A percentile compares a stretch with the other conserved stretches of the same genome.
phyloP scores from a whole-genome alignment of 73 alveolate genomes.

The Stentor coeruleus region DNA sequence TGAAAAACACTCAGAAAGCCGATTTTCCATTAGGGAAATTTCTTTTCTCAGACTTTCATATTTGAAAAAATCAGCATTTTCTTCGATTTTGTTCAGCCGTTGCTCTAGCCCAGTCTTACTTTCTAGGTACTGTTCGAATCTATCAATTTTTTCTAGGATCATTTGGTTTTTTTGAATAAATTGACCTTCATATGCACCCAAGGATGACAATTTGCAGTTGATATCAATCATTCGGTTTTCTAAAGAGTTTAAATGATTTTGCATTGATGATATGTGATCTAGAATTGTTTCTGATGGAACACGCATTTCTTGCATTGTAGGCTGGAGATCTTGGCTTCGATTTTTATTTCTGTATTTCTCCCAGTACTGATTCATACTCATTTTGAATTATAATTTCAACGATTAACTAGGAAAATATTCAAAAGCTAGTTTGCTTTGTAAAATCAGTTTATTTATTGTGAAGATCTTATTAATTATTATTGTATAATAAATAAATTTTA shows the following conservation, averaged over 20 bases:
- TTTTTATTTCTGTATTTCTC: slow-evolving; percentile 6
- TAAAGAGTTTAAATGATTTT: not conserved
- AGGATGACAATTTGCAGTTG: not conserved
- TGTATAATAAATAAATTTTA: no score
- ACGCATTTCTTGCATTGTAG: not conserved
- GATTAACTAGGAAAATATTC: no score
- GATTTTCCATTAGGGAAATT: not conserved
- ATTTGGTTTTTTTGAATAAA: no score
- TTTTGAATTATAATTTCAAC: no score
- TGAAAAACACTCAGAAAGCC: not conserved
- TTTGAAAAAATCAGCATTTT: not conserved
- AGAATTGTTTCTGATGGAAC: not conserved
- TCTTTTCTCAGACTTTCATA: not conserved
- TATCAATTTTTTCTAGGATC: not conserved
- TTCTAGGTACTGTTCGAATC: not conserved
- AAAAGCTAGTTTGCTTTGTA: no score
- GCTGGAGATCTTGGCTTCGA: not conserved
- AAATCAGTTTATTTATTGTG: no score
- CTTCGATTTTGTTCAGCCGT: not conserved
- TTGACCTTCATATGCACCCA: not conserved
- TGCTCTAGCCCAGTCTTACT: not conserved
- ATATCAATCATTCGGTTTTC: not conserved
- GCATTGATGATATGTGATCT: not conserved
- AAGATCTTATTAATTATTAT: no score
- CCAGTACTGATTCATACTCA: slow-evolving; percentile 16